phyloP scores from a whole-genome alignment of 129 eudicot genomes.

The Arctium lappa region DNA sequence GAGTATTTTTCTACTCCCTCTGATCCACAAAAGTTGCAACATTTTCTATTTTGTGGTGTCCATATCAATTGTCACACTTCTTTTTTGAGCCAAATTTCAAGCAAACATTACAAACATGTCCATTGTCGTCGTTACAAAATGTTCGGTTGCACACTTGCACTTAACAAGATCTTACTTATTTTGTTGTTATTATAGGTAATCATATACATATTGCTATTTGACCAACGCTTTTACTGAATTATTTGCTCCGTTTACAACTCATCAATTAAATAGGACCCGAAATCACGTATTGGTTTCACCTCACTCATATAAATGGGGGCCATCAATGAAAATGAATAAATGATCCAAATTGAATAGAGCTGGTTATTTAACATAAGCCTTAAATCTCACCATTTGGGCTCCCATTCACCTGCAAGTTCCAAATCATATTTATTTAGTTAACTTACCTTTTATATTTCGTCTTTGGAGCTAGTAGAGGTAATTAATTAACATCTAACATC shows the following conservation, averaged over 20 bases:
- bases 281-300: not conserved
- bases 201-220: not conserved
- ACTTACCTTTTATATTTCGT: not conserved
- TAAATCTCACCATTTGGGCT: slow-evolving; percentile 1
- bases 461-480: not conserved
- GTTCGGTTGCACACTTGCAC: not conserved
- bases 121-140: not conserved
- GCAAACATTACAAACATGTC: not conserved
- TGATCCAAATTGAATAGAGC: not conserved
- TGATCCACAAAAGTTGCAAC: not conserved
- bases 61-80: not conserved
- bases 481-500: not conserved
- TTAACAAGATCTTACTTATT: not conserved
- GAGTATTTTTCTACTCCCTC: not conserved
- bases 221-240: not conserved
- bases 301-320: not conserved
- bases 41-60: not conserved
- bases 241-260: not conserved
- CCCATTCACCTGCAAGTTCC: not conserved
- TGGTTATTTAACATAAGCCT: not conserved
- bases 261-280: not conserved
- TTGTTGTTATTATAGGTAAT: not conserved
- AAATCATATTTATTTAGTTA: not conserved
- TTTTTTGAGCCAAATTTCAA: not conserved
- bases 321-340: not conserved